Conservation (phyloP, 2,329 filamentous ascomycete genomes). For the Scedosporium dehoogii region DNA sequence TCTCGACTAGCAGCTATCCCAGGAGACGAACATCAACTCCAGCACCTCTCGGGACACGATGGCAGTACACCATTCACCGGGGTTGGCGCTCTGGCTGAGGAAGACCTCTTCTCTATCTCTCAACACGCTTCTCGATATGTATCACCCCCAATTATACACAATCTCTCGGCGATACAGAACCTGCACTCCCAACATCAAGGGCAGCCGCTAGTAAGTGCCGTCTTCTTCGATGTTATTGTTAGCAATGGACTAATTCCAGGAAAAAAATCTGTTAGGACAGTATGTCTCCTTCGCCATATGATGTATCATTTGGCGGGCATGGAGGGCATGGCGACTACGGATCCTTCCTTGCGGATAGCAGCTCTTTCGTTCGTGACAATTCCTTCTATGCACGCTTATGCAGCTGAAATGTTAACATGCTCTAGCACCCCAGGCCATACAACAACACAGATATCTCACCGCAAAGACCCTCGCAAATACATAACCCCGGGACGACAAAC, state of each 20-base stretch:
- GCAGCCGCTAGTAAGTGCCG: not conserved
- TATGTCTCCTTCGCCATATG: not conserved
- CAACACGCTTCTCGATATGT: not conserved
- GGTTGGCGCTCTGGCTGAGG: not conserved
- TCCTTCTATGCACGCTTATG: not conserved
- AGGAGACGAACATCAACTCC: not conserved
- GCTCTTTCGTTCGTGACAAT: not conserved
- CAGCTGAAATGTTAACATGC: not conserved
- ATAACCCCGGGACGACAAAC: conserved; percentile 23
- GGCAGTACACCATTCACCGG: not conserved
- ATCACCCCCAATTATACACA: not conserved
- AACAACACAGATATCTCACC: conserved; percentile 44
- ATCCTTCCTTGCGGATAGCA: not conserved
- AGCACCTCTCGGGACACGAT: not conserved
- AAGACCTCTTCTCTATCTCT: not conserved
- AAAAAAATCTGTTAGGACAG: not conserved
- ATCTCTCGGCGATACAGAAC: not conserved
- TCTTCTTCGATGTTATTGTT: not conserved
- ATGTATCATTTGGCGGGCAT: not conserved
- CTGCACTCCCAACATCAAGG: too few species aligned
- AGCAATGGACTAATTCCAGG: not conserved
- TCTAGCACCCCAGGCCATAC: conserved; percentile 25
- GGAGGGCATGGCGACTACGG: not conserved
- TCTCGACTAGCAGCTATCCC: not conserved
- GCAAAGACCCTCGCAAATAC: conserved; percentile 20